Conservation (phyloP, 257 asterid genomes). For the Henckelia pumila region DNA sequence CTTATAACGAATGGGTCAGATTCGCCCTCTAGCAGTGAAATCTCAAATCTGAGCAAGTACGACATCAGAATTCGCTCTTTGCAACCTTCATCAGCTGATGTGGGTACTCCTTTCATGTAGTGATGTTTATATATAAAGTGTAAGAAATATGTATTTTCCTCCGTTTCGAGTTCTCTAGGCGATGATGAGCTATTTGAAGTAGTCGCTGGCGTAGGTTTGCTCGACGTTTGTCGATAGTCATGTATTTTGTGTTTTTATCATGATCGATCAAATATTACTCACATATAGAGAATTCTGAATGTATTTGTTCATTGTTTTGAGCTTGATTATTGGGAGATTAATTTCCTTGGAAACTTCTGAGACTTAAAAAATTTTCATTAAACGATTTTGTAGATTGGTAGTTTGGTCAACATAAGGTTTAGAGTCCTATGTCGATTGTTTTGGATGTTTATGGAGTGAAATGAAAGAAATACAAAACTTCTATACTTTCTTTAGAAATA, state of each 20-base stretch:
- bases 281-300: neutral
- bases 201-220: neutral
- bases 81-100: neutral
- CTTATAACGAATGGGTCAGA: conserved; percentile 52
- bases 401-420: no score
- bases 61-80: conserved; percentile 36
- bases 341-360: no score
- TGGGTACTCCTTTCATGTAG: neutral
- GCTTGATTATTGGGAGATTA: no score
- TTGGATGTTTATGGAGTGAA: no score
- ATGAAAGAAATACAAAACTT: no score
- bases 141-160: no score
- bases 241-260: neutral
- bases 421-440: no score
- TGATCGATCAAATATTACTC: neutral
- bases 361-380: no score
- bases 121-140: neutral
- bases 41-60: conserved; percentile 50
- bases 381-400: no score
- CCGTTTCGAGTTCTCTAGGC: neutral
- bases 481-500: no score
- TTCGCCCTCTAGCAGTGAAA: conserved; percentile 50
- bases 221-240: neutral
- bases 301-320: neutral
- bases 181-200: neutral